These are phyloP conservation scores for Hypholoma fasciculare DNA, from an alignment of 768 basidiomycete genomes.

Conservation along the genomic window DNA sequence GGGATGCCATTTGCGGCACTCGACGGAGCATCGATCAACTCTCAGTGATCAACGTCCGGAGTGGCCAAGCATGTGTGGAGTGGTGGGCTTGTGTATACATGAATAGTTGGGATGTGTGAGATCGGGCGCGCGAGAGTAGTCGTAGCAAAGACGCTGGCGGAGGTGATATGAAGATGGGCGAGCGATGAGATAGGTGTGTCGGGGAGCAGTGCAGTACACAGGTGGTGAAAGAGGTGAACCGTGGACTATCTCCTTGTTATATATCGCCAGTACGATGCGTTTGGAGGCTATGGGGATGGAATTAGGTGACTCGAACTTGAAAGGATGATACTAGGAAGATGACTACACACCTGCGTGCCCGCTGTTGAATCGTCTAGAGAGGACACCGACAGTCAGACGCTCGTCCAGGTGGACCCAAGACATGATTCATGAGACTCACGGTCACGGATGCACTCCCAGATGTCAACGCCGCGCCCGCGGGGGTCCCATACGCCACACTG, in stretches of 20 bases:
- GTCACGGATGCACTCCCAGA: constrained; percentile 73
- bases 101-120: no score
- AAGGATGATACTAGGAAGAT: no score
- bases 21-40: no score
- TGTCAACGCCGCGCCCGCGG: constrained; percentile 64
- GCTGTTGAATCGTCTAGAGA: constrained; percentile 58
- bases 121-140: no score
- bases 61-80: no score
- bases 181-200: not conserved
- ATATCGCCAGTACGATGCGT: constrained; percentile 47
- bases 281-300: constrained; percentile 28
- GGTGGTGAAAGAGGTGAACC: not conserved
- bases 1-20: no score
- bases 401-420: no score
- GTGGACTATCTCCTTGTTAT: constrained; percentile 41
- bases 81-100: no score
- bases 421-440: constrained; percentile 44
- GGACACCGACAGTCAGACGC: not conserved
- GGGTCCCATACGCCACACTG: constrained; percentile 77
- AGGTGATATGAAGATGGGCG: no score
- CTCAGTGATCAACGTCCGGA: no score
- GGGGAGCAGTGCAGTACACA: not conserved
- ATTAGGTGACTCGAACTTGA: no score
- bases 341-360: constrained; percentile 31
- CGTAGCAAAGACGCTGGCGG: no score